Evolutionary conservation across 2,329 filamentous ascomycete genomes (phyloP), one percentile per base, ranked within the genome.

Genomic region (Colletotrichum incanum): DNA sequence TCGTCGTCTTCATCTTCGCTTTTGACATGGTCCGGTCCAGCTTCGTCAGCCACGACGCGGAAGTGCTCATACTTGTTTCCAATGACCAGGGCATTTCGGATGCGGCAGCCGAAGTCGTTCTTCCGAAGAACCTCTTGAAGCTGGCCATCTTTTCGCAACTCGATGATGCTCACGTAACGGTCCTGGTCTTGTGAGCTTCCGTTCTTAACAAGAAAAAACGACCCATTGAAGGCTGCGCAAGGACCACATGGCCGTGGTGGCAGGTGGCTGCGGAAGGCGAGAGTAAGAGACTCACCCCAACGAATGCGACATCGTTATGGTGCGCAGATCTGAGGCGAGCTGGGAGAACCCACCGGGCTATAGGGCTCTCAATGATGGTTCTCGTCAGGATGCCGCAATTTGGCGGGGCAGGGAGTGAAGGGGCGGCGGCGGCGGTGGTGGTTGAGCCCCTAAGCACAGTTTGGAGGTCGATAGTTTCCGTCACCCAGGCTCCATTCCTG

Each of bases 221-320:
- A 31, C 16, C 28, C 26, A 14, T 31, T 11, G 50, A 62, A 39
- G n/a, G 67, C 41, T 54, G 37, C 60, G 61, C 65, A 41, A 61
- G 8, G 31, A 12, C 43, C 69, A 54, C 59, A 34, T 73, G 20
- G 20, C 20, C 60, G 18, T 14, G 60, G 47, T 31, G 20, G 31
- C 47, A 52, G 47, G 34, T 26, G 34, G 49, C 16, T 31, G 20
- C 12, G 14, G 31, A 70, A 70, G 70, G 23, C 41, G 41, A 58
- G 34, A 52, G 39, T 20, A 64, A 66, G 65, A 28, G 39, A 87
- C 90, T 82, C 86, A 93, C 91, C 65, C 95, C 94, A 69, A 99
- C 88, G 76, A 98, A 94, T 47, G 95, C 92, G 74, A 98, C 90
- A 83, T 98, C 95, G 76, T 96, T 95, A 72, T 91, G 86, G 54